phyloP scores from a whole-genome alignment of 202 grass and related monocot species.

The Schoenoplectus triqueter region DNA sequence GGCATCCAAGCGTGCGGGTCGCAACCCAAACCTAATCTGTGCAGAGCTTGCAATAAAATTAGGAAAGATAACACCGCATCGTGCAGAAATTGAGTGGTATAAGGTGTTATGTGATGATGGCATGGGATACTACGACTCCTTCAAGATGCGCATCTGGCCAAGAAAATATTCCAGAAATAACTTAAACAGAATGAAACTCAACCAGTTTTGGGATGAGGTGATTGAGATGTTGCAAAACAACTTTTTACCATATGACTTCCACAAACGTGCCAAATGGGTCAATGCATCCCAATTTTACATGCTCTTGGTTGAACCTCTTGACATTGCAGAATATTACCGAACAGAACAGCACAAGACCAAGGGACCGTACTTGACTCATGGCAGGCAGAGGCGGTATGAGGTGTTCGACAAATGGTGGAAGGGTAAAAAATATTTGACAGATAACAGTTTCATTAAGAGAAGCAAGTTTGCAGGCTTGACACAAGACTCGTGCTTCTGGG shows the following conservation, averaged over 20 bases:
- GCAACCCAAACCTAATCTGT: conserved; percentile 62
- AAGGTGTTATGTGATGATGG: conserved; percentile 67
- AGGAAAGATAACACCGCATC: conserved; percentile 71
- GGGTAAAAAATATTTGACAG: neutral
- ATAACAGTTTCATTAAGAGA: conserved; percentile 33
- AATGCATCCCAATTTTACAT: conserved; percentile 91
- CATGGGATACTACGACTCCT: conserved; percentile 87
- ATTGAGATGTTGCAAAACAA: conserved; percentile 78
- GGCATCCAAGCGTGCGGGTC: conserved; percentile 50
- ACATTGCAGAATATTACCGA: conserved; percentile 85
- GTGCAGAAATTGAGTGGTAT: conserved; percentile 96
- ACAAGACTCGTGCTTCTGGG: conserved; percentile 97
- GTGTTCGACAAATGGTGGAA: conserved; percentile 96
- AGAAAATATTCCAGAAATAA: conserved; percentile 60
- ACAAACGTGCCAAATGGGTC: conserved; percentile 84
- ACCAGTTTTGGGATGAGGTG: conserved; percentile 80
- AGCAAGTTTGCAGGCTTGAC: conserved; percentile 89
- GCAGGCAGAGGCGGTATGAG: conserved; percentile 72
- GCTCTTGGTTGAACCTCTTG: conserved; percentile 91
- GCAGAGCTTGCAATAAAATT: conserved; percentile 62
- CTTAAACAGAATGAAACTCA: conserved; percentile 68
- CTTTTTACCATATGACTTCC: conserved; percentile 79
- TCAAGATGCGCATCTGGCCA: conserved; percentile 59
- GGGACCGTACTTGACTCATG: conserved; percentile 71
- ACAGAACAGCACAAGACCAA: conserved; percentile 54